A percentile compares a stretch with the other conserved stretches of the same genome.
phyloP scores from a whole-genome alignment of 345 rosid genomes.

The Lepidium sativum region DNA sequence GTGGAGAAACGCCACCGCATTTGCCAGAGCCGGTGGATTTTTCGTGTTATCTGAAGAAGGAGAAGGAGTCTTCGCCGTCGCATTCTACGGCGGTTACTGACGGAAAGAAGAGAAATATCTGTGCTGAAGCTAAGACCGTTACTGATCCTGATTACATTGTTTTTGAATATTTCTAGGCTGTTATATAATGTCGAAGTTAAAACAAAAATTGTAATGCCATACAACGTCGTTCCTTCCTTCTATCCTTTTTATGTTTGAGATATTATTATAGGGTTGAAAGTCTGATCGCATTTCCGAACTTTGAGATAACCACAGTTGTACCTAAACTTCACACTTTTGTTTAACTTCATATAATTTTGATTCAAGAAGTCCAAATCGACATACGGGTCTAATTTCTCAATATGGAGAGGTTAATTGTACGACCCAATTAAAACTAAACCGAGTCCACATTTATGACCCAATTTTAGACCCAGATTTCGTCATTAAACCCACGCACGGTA shows the following conservation, averaged over 20 bases:
- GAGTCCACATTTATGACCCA: too few relatives aligned
- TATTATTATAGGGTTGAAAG: background rate
- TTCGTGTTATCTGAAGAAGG: background rate
- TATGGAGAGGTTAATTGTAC: too few relatives aligned
- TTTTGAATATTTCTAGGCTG: constrained; percentile 19
- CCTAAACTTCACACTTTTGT: too few relatives aligned
- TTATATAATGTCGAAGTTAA: too few relatives aligned
- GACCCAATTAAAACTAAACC: too few relatives aligned
- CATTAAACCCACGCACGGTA: too few relatives aligned
- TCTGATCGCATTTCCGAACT: too few relatives aligned
- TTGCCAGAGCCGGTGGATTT: constrained; percentile 26
- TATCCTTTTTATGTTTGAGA: background rate
- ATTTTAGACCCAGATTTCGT: too few relatives aligned
- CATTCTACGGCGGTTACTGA: background rate
- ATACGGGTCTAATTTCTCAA: too few relatives aligned
- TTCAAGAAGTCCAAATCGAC: too few relatives aligned
- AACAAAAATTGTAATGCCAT: background rate
- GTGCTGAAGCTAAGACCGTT: background rate
- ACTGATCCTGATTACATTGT: constrained; percentile 28
- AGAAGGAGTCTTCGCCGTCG: constrained; percentile 10
- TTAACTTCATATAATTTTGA: too few relatives aligned
- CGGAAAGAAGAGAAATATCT: background rate
- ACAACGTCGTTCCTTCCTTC: background rate
- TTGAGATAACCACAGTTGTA: too few relatives aligned
- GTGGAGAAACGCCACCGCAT: constrained; percentile 23